Percentiles rank a stretch among this genome's conserved stretches.
Evolutionary conservation across 345 rosid genomes (phyloP).

Genomic region (Brassica juncea): DNA sequence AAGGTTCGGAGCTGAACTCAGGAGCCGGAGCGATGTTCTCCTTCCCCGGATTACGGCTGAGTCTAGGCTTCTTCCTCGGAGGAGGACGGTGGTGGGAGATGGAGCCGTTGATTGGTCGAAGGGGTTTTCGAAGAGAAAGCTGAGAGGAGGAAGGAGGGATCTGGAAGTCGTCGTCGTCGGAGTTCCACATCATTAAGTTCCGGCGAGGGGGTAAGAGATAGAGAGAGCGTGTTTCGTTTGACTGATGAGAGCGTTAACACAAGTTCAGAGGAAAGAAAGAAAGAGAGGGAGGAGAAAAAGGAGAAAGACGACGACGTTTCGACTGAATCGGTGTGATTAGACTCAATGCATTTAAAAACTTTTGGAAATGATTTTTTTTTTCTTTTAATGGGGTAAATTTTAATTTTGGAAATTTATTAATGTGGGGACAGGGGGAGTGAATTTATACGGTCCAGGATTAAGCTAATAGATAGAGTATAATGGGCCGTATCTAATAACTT

Average conservation of each 20-base stretch:
- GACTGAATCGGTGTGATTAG: background rate
- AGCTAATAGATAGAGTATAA: background rate
- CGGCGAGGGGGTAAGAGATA: constrained; percentile 6
- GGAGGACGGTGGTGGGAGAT: constrained; percentile 42
- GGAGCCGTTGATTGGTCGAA: constrained; percentile 34
- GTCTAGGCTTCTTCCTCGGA: constrained; percentile 47
- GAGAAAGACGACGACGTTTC: constrained; percentile 18
- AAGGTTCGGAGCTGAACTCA: background rate
- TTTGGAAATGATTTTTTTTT: background rate
- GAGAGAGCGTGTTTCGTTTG: constrained; percentile 8
- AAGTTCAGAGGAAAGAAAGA: background rate
- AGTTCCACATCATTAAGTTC: constrained; percentile 6
- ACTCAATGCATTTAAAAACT: background rate
- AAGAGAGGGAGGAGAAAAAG: background rate
- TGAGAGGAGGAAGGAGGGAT: constrained; percentile 50
- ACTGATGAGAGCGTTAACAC: background rate
- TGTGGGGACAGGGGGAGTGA: background rate
- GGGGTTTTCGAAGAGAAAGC: constrained; percentile 35
- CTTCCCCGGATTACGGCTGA: constrained; percentile 40
- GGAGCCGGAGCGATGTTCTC: constrained; percentile 47
- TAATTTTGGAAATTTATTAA: background rate
- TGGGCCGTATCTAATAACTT: background rate
- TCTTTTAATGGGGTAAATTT: background rate
- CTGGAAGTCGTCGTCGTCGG: constrained; percentile 63
- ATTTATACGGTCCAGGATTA: background rate